Conservation (phyloP, 2,329 filamentous ascomycete species). For the Fusarium goolgardi region DNA sequence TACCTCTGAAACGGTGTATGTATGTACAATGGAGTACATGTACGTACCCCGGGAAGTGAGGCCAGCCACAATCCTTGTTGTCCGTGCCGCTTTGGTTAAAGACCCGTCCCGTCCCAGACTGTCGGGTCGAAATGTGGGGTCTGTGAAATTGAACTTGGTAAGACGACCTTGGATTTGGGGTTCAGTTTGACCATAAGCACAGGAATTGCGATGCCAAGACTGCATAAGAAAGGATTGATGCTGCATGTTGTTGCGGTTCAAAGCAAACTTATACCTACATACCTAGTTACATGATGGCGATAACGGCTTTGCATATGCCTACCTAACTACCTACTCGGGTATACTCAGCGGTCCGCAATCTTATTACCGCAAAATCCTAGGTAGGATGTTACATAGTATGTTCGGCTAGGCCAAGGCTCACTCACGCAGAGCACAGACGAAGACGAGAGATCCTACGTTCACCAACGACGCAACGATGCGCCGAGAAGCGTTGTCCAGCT, state of each 20-base stretch:
- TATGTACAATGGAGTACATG: conserved; percentile 15
- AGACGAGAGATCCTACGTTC: conserved; percentile 27
- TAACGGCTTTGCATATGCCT: background rate
- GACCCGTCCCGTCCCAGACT: conserved; percentile 42
- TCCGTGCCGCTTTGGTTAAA: conserved; percentile 43
- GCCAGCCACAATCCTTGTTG: conserved; percentile 41
- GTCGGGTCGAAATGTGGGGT: conserved; percentile 44
- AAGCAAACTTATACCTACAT: background rate
- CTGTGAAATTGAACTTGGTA: conserved; percentile 41
- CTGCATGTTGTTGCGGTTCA: background rate
- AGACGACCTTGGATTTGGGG: conserved; percentile 17
- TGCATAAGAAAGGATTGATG: background rate
- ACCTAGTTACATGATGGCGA: background rate
- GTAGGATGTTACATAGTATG: conserved; percentile 11
- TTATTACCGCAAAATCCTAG: background rate
- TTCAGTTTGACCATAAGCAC: conserved; percentile 27
- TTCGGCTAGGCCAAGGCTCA: conserved; percentile 18
- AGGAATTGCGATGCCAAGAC: background rate
- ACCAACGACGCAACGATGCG: conserved; percentile 38
- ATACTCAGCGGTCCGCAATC: background rate
- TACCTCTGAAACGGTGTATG: conserved; percentile 1
- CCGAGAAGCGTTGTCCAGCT: conserved; percentile 31
- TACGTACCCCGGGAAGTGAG: conserved; percentile 41
- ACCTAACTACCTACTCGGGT: no score
- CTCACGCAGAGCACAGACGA: conserved; percentile 15